These are phyloP conservation scores for Melocanna baccifera DNA, from an alignment of 176 grass and related monocot genomes.

Conservation along the genomic window DNA sequence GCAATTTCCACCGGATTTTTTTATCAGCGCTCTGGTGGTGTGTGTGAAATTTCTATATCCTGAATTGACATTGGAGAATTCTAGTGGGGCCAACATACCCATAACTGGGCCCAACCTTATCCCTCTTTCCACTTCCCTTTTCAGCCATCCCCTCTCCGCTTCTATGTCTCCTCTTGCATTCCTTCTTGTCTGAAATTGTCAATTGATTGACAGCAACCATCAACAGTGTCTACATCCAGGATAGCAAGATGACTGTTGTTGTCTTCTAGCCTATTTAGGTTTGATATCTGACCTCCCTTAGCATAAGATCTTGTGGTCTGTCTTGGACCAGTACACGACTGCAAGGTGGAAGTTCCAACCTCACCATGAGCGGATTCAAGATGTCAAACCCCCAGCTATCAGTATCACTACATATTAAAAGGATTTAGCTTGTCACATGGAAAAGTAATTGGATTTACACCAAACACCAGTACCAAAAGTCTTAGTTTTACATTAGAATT, in stretches of 20 bases:
- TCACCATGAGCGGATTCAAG: background rate
- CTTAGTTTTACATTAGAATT: background rate
- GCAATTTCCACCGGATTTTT: background rate
- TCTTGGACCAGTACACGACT: background rate
- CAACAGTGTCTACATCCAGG: background rate
- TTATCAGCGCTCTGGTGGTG: background rate
- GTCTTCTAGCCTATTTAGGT: slow-evolving; percentile 14
- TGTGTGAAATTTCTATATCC: background rate
- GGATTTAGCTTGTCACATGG: background rate
- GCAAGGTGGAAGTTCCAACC: background rate
- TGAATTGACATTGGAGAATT: background rate
- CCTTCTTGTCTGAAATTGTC: background rate
- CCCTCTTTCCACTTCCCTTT: slow-evolving; percentile 1
- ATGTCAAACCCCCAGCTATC: slow-evolving; percentile 2
- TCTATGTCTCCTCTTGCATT: slow-evolving; percentile 9
- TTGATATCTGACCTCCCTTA: background rate
- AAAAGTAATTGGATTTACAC: slow-evolving; percentile 5
- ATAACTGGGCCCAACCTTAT: background rate
- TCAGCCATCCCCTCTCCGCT: background rate
- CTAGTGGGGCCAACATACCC: background rate
- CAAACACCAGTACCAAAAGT: background rate
- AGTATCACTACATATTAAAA: slow-evolving; percentile 2
- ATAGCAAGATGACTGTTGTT: background rate
- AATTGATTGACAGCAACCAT: slow-evolving; percentile 2
- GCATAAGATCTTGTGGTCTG: background rate